Conservation (phyloP, 176 grass and related monocot species). For the Ananas comosus region DNA sequence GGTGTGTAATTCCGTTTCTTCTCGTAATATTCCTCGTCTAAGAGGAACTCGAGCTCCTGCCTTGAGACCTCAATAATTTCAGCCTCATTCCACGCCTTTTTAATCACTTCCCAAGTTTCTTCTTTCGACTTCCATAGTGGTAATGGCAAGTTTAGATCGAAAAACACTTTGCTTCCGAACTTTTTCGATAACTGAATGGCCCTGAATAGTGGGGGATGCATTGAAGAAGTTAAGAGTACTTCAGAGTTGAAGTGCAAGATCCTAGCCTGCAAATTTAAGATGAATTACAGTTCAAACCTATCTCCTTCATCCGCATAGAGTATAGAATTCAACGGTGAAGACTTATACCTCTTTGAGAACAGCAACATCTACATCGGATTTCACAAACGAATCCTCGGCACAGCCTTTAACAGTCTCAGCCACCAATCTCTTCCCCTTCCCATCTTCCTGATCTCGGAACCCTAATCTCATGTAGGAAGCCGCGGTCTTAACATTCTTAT, state of each 20-base stretch:
- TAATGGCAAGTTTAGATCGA: constrained; percentile 85
- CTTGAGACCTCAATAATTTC: constrained; percentile 82
- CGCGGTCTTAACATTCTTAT: constrained; percentile 38
- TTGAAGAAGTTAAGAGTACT: constrained; percentile 42
- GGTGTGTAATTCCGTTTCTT: constrained; percentile 59
- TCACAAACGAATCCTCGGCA: constrained; percentile 59
- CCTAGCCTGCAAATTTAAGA: constrained; percentile 47
- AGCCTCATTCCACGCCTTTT: constrained; percentile 54
- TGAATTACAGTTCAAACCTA: constrained; percentile 12
- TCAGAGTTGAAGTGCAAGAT: constrained; percentile 94
- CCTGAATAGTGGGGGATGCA: constrained; percentile 62
- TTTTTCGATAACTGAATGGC: constrained; percentile 70
- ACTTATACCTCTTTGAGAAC: constrained; percentile 68
- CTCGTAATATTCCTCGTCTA: constrained; percentile 72
- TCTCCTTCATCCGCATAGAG: neutral
- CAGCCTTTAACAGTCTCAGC: constrained; percentile 52
- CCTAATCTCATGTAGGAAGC: constrained; percentile 57
- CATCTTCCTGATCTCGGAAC: constrained; percentile 37
- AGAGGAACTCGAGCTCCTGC: constrained; percentile 83
- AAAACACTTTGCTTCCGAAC: constrained; percentile 57
- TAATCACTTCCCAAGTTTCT: constrained; percentile 58
- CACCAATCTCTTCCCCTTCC: constrained; percentile 41
- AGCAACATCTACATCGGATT: constrained; percentile 55
- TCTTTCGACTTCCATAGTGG: constrained; percentile 69
- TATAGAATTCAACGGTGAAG: constrained; percentile 7